Conservation (phyloP, 805 yeast genomes). For the Candida sakaeoensis region DNA sequence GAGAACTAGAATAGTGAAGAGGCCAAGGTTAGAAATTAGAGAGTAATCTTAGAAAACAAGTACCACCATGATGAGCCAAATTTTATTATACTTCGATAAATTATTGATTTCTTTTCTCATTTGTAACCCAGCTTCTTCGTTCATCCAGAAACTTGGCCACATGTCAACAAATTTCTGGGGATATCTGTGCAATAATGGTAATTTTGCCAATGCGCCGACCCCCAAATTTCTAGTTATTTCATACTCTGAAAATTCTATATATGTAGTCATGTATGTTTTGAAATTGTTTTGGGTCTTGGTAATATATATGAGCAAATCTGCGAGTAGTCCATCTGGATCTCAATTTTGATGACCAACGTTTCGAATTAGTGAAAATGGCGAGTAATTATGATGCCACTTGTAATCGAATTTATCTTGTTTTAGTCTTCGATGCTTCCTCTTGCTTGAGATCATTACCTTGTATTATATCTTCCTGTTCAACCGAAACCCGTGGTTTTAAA, state of each 20-base stretch:
- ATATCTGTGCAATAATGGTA: conserved; percentile 54
- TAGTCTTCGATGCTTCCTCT: conserved; percentile 14
- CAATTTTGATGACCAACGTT: conserved; percentile 48
- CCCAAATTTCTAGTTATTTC: conserved; percentile 58
- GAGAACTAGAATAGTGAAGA: conserved; percentile 43
- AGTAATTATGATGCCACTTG: conserved; percentile 53
- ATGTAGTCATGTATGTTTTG: conserved; percentile 51
- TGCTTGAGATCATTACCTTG: conserved; percentile 10
- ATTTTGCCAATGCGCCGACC: conserved; percentile 54
- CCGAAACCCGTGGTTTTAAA: conserved; percentile 10
- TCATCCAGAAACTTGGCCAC: conserved; percentile 62
- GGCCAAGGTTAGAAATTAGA: conserved; percentile 53
- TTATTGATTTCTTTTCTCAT: conserved; percentile 30
- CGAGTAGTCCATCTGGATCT: conserved; percentile 52
- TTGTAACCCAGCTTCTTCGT: conserved; percentile 52
- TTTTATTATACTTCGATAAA: conserved; percentile 22
- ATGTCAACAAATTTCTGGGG: conserved; percentile 37
- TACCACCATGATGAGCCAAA: conserved; percentile 31
- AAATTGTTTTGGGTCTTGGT: conserved; percentile 27
- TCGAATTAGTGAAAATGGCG: conserved; percentile 54
- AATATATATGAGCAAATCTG: conserved; percentile 41
- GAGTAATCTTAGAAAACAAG: too few relatives aligned
- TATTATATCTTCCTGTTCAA: conserved; percentile 21
- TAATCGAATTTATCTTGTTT: conserved; percentile 29
- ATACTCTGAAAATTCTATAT: conserved; percentile 53